Percentiles rank a stretch among this genome's conserved stretches.
These are phyloP conservation scores for Xerocomus minutiporus DNA, from an alignment of 1,284 basidiomycete genomes.

Conservation along the genomic window DNA sequence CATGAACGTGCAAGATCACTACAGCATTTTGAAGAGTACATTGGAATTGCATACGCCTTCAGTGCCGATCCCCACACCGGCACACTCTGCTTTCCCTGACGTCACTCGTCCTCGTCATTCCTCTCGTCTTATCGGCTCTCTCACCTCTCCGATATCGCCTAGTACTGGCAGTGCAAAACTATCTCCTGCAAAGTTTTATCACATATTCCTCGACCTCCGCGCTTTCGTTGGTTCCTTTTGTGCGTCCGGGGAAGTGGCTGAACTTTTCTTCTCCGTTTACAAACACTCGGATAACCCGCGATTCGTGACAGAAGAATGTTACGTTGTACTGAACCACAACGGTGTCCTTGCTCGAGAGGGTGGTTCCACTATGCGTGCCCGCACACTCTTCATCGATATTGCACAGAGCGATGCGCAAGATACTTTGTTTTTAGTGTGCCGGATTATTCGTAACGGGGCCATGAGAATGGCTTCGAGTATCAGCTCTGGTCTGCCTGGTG, in stretches of 20 bases:
- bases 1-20: slow-evolving; percentile 54
- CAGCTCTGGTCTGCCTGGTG: slow-evolving; percentile 43
- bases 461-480: slow-evolving; percentile 69
- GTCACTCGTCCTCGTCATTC: slow-evolving; percentile 42
- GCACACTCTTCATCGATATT: slow-evolving; percentile 88
- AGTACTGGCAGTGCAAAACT: slow-evolving; percentile 30
- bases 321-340: slow-evolving; percentile 85
- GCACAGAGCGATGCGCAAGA: slow-evolving; percentile 81
- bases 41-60: slow-evolving; percentile 39
- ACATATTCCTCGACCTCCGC: slow-evolving; percentile 84
- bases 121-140: slow-evolving; percentile 47
- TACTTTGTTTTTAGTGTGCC: slow-evolving; percentile 83
- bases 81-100: slow-evolving; percentile 66
- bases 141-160: slow-evolving; percentile 29
- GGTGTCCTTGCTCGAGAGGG: slow-evolving; percentile 80
- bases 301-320: slow-evolving; percentile 94
- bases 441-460: slow-evolving; percentile 84
- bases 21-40: slow-evolving; percentile 32
- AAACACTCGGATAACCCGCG: slow-evolving; percentile 71
- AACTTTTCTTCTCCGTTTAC: slow-evolving; percentile 93
- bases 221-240: slow-evolving; percentile 91
- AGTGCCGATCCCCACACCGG: slow-evolving; percentile 53
- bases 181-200: slow-evolving; percentile 72
- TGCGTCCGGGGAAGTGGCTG: slow-evolving; percentile 84
- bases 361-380: slow-evolving; percentile 49